phyloP scores from a whole-genome alignment of 2,329 filamentous ascomycete species.

The Rutstroemia sp. region DNA sequence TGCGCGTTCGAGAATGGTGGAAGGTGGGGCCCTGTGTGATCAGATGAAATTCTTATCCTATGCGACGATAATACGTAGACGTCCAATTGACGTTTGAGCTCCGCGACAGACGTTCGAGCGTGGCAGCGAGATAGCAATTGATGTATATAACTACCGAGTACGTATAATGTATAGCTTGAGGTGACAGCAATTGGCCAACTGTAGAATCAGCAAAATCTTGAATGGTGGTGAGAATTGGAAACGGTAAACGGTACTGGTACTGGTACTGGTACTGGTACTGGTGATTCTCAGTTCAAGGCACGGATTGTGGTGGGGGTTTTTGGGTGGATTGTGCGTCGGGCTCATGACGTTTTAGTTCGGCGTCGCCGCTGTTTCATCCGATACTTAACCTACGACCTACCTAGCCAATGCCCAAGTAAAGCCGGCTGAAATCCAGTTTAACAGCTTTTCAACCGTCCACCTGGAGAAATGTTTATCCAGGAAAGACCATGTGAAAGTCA shows the following conservation, averaged over 20 bases:
- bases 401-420: not conserved
- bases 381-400: not conserved
- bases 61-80: too few relatives aligned
- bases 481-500: too few relatives aligned
- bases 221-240: not conserved
- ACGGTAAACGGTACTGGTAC: not conserved
- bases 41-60: not conserved
- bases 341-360: not conserved
- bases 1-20: not conserved
- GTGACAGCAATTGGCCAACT: too few relatives aligned
- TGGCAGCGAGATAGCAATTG: too few relatives aligned
- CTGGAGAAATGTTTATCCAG: not conserved
- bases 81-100: too few relatives aligned
- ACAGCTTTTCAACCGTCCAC: not conserved
- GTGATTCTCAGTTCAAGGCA: not conserved
- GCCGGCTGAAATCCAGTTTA: not conserved
- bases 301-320: not conserved
- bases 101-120: too few relatives aligned
- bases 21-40: constrained; percentile 2
- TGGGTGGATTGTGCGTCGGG: not conserved
- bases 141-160: too few relatives aligned
- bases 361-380: not conserved
- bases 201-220: not conserved
- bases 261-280: not conserved
- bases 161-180: too few relatives aligned